A percentile compares a stretch with the other conserved stretches of the same genome.
These are phyloP conservation scores for Syzygium aqueum DNA, from an alignment of 345 rosid species.

Conservation along the genomic window DNA sequence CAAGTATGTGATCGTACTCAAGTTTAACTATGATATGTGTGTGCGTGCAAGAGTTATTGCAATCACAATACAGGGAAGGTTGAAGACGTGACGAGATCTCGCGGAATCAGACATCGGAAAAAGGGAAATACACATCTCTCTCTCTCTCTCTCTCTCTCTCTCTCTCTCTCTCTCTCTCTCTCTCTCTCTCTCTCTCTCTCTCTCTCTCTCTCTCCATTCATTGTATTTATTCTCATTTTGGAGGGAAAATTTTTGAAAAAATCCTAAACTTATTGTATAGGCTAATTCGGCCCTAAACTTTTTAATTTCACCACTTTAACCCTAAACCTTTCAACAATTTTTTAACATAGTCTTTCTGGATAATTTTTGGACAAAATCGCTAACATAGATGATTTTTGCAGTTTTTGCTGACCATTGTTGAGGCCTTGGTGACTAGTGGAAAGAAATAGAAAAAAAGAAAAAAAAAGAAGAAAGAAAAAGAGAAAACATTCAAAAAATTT, in stretches of 20 bases:
- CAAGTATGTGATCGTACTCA: background rate
- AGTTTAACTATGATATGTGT: background rate
- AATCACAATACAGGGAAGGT: background rate
- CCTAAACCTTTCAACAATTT: rapidly evolving
- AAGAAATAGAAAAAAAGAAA: too few relatives aligned
- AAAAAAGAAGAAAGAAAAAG: too few relatives aligned
- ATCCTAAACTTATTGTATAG: background rate
- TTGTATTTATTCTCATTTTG: background rate
- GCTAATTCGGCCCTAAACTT: too few relatives aligned
- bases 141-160: too few relatives aligned
- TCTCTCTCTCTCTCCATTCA: background rate
- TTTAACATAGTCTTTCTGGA: background rate
- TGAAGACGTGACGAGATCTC: background rate
- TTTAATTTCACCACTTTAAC: background rate
- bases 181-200: too few relatives aligned
- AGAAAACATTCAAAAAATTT: too few relatives aligned
- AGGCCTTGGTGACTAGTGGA: background rate
- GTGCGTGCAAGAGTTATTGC: background rate
- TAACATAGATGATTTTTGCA: background rate
- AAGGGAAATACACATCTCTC: background rate
- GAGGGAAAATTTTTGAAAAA: background rate
- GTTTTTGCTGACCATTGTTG: background rate
- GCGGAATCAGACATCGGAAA: background rate
- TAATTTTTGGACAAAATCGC: too few relatives aligned
- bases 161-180: too few relatives aligned